phyloP scores from a whole-genome alignment of 2,329 filamentous ascomycete species.

The Sphaerulina vaccinii region DNA sequence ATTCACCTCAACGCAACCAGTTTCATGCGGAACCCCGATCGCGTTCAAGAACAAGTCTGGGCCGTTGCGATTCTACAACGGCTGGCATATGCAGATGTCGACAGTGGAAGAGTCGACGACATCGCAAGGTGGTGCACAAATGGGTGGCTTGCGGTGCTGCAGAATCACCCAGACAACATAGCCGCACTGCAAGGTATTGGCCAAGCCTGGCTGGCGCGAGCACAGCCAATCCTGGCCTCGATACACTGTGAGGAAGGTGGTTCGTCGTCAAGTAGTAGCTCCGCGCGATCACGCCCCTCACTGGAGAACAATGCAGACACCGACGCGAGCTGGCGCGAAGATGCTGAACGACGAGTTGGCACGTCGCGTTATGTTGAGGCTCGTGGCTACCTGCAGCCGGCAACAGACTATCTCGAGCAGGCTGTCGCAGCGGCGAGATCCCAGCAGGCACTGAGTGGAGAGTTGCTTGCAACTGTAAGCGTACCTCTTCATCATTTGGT shows the following conservation, averaged over 20 bases:
- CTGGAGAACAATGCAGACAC: background rate
- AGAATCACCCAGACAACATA: too few species aligned
- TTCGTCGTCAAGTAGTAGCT: constrained; percentile 25
- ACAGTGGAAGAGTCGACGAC: constrained; percentile 47
- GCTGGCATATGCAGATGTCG: constrained; percentile 51
- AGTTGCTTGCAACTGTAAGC: constrained; percentile 48
- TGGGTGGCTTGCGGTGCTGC: too few species aligned
- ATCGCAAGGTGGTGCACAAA: too few species aligned
- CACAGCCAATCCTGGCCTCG: constrained; percentile 50
- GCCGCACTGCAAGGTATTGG: too few species aligned
- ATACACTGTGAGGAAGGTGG: too few species aligned
- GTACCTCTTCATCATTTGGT: background rate
- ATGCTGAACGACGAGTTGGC: constrained; percentile 42
- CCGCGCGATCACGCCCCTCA: background rate
- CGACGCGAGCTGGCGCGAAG: constrained; percentile 11
- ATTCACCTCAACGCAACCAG: constrained; percentile 41
- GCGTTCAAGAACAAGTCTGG: constrained; percentile 43
- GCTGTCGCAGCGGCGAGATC: constrained; percentile 47
- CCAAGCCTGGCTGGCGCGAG: too few species aligned
- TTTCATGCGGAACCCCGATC: constrained; percentile 40
- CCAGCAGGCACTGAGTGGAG: constrained; percentile 42
- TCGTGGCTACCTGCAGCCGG: constrained; percentile 51
- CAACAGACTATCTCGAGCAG: constrained; percentile 51
- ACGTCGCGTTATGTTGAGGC: constrained; percentile 53
- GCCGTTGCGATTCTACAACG: constrained; percentile 49